Percentiles rank a stretch among this genome's conserved stretches.
Conservation (phyloP, 768 basidiomycete genomes). For the Collybia mongolica region DNA sequence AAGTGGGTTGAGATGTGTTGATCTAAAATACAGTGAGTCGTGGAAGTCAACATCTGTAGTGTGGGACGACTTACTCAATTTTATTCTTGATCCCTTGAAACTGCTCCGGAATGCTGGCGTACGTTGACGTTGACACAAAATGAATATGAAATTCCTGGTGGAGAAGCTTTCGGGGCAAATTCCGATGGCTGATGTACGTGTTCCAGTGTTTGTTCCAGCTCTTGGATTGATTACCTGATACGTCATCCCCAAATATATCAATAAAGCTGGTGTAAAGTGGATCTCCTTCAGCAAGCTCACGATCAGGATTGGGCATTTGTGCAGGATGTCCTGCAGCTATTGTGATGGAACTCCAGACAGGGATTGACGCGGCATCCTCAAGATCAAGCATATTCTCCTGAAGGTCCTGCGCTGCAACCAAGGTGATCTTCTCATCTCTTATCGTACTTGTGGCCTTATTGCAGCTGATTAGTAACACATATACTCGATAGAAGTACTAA, state of each 20-base stretch:
- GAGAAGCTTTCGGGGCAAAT: slow-evolving; percentile 30
- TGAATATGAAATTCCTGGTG: slow-evolving; percentile 35
- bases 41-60: no score
- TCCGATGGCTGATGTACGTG: slow-evolving; percentile 33
- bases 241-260: slow-evolving; percentile 37
- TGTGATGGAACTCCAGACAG: slow-evolving; percentile 18
- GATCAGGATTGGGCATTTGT: slow-evolving; percentile 32
- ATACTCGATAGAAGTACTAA: no score
- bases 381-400: slow-evolving; percentile 19
- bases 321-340: slow-evolving; percentile 15
- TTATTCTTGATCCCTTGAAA: slow-evolving; percentile 27
- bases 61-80: slow-evolving; percentile 35
- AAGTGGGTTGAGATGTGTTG: slow-evolving; percentile 30
- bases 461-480: no score
- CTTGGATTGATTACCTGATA: slow-evolving; percentile 42
- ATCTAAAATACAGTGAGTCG: no score
- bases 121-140: slow-evolving; percentile 37
- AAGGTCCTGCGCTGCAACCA: slow-evolving; percentile 13
- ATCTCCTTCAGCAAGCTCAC: slow-evolving; percentile 24
- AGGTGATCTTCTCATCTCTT: slow-evolving; percentile 7
- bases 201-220: slow-evolving; percentile 47
- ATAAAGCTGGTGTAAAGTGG: slow-evolving; percentile 29
- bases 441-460: no score
- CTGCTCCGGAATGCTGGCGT: slow-evolving; percentile 36
- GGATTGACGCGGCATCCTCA: slow-evolving; percentile 12